A percentile compares a stretch with the other conserved stretches of the same genome.
Conservation (phyloP, 1,139 yeast species). For the Diutina rugosa region DNA sequence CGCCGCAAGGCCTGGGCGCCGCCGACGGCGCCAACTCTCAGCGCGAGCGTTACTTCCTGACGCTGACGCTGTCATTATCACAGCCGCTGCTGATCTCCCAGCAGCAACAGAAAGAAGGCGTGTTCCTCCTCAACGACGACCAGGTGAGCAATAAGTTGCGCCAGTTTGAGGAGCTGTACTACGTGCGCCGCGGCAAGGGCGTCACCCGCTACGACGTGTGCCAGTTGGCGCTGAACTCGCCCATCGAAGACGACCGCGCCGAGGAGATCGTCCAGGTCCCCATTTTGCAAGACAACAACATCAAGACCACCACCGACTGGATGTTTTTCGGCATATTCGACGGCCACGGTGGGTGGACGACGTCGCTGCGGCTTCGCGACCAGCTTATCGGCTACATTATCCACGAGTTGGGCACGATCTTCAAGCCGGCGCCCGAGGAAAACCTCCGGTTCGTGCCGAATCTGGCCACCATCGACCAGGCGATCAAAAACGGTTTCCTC, state of each 20-base stretch:
- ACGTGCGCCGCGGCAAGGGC: conserved; percentile 80
- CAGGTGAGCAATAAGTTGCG: conserved; percentile 64
- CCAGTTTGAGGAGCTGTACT: conserved; percentile 67
- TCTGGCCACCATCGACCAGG: conserved; percentile 61
- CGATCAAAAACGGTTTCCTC: conserved; percentile 70
- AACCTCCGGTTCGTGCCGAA: conserved; percentile 37
- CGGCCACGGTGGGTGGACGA: conserved; percentile 97
- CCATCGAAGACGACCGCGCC: conserved; percentile 88
- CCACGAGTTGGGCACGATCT: conserved; percentile 60
- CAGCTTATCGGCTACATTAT: conserved; percentile 65
- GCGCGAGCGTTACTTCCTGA: conserved; percentile 13
- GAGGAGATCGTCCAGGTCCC: conserved; percentile 83
- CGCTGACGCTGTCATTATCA: conserved; percentile 29
- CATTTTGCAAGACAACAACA: conserved; percentile 38
- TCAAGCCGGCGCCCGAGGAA: conserved; percentile 38
- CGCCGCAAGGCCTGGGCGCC: conserved; percentile 10
- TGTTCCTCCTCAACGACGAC: conserved; percentile 45
- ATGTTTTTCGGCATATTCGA: conserved; percentile 93
- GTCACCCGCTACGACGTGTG: conserved; percentile 83
- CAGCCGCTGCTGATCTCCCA: conserved; percentile 15
- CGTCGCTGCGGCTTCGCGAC: conserved; percentile 73
- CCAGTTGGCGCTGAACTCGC: conserved; percentile 83
- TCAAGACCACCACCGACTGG: conserved; percentile 63
- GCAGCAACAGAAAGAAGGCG: conserved; percentile 20
- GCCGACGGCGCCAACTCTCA: neutral